Base-by-base conservation (phyloP, 192 early-diverging fungal species). In the Backusella australiensis region DNA sequence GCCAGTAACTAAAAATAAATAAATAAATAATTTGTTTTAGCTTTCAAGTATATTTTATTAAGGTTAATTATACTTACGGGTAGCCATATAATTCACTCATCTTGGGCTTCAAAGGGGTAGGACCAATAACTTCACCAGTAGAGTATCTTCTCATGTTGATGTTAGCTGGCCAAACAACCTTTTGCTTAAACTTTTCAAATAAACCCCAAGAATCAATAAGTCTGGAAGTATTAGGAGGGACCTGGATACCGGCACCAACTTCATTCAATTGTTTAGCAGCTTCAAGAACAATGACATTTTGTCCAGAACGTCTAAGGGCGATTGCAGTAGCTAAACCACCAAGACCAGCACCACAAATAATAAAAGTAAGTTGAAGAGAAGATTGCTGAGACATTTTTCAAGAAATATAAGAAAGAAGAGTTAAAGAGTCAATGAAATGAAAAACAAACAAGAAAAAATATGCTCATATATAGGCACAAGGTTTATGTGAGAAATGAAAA, bases 91-190 rank as follows among this genome's bases (percentile, higher is more conserved):
- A 39, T 41, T 75, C 74, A 5, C 29, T 34, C 74, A 75, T 75
- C 6, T 59, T 66, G 4, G 74, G 74, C n/a, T 75, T 59, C 34
- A 75, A 59, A 34, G 59, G 74, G 34, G 63, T 67, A 8, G 38
- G 12, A 12, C 74, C 59, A n/a, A 75, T 75, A 39, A 75, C 63
- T 17, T 75, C 74, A 41, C 74, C 74, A 29, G 59, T 75, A 12
- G 52, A 67, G 38, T 75, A 75, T 67, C 74, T 65, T 66, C 74
- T 66, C 74, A 75, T 75, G 36, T 67, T 75, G 21, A 75, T 67
- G 34, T 32, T 32, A 12, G 11, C 35, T 7, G 74, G 74, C 35
- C 65, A 67, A 19, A 75, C 74, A 26, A 66, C 74, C 23, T 68
- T 75, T 44, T 66, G 29, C 66, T 67, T 46, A 36, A 75, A 26